Conservation (phyloP, 345 rosid genomes). For the Kandelia obovata region DNA sequence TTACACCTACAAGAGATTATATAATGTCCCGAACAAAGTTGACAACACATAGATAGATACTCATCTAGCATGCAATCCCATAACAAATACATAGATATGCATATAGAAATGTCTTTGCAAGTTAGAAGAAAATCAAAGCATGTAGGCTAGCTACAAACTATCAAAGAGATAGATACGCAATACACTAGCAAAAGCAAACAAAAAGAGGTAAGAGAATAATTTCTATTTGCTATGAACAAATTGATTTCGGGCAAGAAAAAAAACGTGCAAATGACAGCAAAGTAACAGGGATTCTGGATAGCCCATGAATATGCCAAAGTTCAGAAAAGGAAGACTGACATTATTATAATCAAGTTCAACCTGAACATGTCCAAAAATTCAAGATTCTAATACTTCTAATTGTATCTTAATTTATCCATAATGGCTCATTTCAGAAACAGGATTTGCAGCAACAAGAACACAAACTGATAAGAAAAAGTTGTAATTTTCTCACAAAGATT, state of each 20-base stretch:
- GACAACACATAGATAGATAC: background rate
- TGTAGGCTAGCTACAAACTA: background rate
- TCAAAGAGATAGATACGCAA: background rate
- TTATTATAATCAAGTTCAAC: background rate
- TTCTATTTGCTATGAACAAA: background rate
- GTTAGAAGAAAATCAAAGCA: background rate
- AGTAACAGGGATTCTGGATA: background rate
- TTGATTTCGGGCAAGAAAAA: background rate
- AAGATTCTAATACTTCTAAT: too few species aligned
- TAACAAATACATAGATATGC: background rate
- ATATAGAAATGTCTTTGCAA: background rate
- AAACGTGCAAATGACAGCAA: background rate
- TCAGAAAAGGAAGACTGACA: background rate
- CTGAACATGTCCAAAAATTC: background rate
- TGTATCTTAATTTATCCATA: too few species aligned
- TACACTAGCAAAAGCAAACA: background rate
- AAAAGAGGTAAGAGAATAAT: background rate
- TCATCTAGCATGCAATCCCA: background rate
- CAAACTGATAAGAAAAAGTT: too few species aligned
- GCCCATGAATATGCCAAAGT: background rate
- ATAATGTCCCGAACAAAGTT: background rate
- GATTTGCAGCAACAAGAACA: too few species aligned
- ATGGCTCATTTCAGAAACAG: too few species aligned
- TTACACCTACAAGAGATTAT: slow-evolving; percentile 20
- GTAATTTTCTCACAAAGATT: too few species aligned